phyloP scores from a whole-genome alignment of 2,329 filamentous ascomycete species.

The Penicillium janthinellum region DNA sequence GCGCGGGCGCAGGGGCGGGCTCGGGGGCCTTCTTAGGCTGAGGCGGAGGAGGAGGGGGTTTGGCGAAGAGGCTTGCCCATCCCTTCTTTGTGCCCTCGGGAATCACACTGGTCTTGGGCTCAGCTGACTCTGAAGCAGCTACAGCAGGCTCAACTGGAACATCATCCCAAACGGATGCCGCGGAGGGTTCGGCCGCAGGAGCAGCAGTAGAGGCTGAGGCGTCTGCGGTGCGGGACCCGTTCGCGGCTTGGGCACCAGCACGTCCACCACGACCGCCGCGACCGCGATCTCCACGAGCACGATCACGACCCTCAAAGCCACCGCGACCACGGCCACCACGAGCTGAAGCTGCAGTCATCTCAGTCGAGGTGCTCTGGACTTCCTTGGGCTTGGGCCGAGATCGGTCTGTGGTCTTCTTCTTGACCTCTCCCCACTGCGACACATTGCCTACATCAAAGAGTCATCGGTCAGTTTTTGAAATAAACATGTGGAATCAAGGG shows the following conservation, averaged over 20 bases:
- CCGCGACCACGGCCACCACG: slow-evolving; percentile 51
- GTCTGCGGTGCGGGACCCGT: slow-evolving; percentile 42
- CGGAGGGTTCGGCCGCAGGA: slow-evolving; percentile 18
- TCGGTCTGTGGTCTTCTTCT: slow-evolving; percentile 53
- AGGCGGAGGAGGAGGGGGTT: slow-evolving; percentile 55
- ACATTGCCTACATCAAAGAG: slow-evolving; percentile 45
- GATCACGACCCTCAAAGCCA: slow-evolving; percentile 49
- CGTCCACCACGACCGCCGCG: slow-evolving; percentile 51
- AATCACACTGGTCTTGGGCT: slow-evolving; percentile 38
- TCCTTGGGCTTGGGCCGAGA: slow-evolving; percentile 52
- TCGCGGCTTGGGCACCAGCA: slow-evolving; percentile 42
- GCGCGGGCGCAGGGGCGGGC: slow-evolving; percentile 20
- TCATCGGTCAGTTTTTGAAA: slow-evolving; percentile 14
- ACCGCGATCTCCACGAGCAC: slow-evolving; percentile 51
- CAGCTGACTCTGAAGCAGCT: slow-evolving; percentile 27
- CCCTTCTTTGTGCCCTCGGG: slow-evolving; percentile 48
- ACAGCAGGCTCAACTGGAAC: slow-evolving; percentile 28
- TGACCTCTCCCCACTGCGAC: slow-evolving; percentile 56
- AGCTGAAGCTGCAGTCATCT: slow-evolving; percentile 36
- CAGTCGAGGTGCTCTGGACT: slow-evolving; percentile 35
- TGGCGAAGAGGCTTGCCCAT: slow-evolving; percentile 77
- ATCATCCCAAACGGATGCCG: slow-evolving; percentile 21
- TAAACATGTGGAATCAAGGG: slow-evolving; percentile 1
- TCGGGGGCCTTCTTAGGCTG: slow-evolving; percentile 53
- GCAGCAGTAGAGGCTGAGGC: slow-evolving; percentile 23